phyloP scores from a whole-genome alignment of 768 basidiomycete genomes.

The Kwoniella sp. region DNA sequence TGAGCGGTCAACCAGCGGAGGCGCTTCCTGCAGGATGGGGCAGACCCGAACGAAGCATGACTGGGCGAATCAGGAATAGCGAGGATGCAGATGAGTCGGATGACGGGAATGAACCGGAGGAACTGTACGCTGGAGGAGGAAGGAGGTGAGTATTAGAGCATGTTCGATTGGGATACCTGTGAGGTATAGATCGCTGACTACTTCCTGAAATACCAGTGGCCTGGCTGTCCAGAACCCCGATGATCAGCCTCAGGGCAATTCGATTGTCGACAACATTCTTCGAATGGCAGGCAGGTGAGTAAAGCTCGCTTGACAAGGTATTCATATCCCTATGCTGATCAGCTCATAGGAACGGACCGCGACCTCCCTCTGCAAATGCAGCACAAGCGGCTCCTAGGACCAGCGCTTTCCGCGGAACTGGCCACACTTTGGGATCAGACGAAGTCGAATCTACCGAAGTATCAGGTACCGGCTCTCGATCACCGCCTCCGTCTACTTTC shows the following conservation, averaged over 20 bases:
- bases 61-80: slow-evolving; percentile 40
- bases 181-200: slow-evolving; percentile 15
- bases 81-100: slow-evolving; percentile 60
- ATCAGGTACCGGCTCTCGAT: slow-evolving; percentile 66
- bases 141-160: slow-evolving; percentile 72
- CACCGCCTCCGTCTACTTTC: slow-evolving; percentile 1
- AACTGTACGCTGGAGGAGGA: slow-evolving; percentile 93
- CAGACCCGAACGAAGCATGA: slow-evolving; percentile 25
- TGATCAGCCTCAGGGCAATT: slow-evolving; percentile 62
- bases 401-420: slow-evolving; percentile 67
- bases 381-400: slow-evolving; percentile 22
- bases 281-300: slow-evolving; percentile 78
- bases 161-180: neutral
- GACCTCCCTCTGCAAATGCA: slow-evolving; percentile 11
- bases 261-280: slow-evolving; percentile 64
- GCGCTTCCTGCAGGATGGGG: slow-evolving; percentile 46
- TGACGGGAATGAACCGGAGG: slow-evolving; percentile 58
- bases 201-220: slow-evolving; percentile 70
- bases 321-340: neutral
- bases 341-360: slow-evolving; percentile 57
- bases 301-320: neutral
- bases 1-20: slow-evolving; percentile 34
- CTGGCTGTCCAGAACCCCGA: slow-evolving; percentile 86
- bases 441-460: slow-evolving; percentile 77
- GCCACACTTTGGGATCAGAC: slow-evolving; percentile 84